Conservation (phyloP, 495 filamentous ascomycete species). For the Jackrogersella multiformis region DNA sequence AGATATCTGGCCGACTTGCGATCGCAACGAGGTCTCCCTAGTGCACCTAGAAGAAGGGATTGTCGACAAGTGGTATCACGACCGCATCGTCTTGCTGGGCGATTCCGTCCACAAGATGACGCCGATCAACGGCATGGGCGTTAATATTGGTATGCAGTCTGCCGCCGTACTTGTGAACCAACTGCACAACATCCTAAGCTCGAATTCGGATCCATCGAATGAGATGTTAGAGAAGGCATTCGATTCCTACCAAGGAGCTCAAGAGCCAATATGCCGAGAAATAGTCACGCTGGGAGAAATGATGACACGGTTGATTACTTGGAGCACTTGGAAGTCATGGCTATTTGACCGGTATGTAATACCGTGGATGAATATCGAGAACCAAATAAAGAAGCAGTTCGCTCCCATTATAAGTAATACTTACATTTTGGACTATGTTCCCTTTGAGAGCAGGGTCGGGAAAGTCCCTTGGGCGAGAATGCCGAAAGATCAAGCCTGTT, state of each 20-base stretch:
- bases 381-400: background rate
- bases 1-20: background rate
- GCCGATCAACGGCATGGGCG: conserved; percentile 45
- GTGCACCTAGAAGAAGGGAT: conserved; percentile 51
- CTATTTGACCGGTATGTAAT: conserved; percentile 9
- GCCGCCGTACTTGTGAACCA: conserved; percentile 53
- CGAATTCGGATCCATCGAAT: background rate
- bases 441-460: background rate
- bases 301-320: conserved; percentile 23
- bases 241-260: conserved; percentile 14
- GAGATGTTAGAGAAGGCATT: conserved; percentile 19
- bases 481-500: background rate
- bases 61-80: conserved; percentile 54
- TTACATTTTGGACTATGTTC: background rate
- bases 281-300: background rate
- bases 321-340: conserved; percentile 10
- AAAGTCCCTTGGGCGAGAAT: background rate
- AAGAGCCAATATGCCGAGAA: background rate
- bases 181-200: conserved; percentile 29
- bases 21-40: background rate
- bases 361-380: background rate
- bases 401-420: background rate
- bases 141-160: conserved; percentile 48
- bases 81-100: conserved; percentile 59
- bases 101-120: conserved; percentile 63